Evolutionary conservation across 2,329 filamentous ascomycete species (phyloP), one percentile per base, ranked within the genome.

Genomic region (Pyrenophora teres): DNA sequence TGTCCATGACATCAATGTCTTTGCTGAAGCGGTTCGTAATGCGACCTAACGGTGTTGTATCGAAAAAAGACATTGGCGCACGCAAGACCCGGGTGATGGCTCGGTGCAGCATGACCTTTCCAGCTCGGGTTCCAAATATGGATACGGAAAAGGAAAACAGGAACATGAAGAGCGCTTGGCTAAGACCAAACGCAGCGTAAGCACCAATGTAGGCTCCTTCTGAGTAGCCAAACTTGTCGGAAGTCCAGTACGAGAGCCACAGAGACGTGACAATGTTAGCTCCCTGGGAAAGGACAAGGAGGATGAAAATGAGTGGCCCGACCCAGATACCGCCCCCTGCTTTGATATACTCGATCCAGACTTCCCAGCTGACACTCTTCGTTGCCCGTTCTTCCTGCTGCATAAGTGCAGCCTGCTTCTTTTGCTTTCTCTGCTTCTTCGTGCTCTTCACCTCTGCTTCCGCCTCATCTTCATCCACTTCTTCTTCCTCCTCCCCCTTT

Each of bases 21-120:
- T 93, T 88, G 27, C 91, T 95, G 76, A 97, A 97, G 13, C 94
- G 89, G 72, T 97, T 97, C 18, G 92, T 96, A 71, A 97, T 97
- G 32, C 93, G 88, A 16, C 94, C 94, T 1, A 97, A 82, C 0
- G 94, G 94, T 0, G 94, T 97, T 0, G 94, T 97, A 66, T 99
- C 94, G 76, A 97, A 97, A 77, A 97, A 97, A 4, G 89, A 88
- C 91, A 88, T 87, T 1, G 86, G 86, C 3, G 86, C 85, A 40
- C 85, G 78, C 7, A 88, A 72, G 0, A 94, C 90, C 13, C 89
- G 83, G 7, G 81, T 85, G 64, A 97, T 89, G 6, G 94, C 93
- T 31, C 85, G 80, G 25, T 88, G 84, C 43, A 97, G 82, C 84
- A 97, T 91, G 33, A 81, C 81, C 72, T 89, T 93, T 68, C 90